Evolutionary conservation across 768 basidiomycete genomes (phyloP), one percentile per base, ranked within the genome.

Genomic region (Auricularia cornea): DNA sequence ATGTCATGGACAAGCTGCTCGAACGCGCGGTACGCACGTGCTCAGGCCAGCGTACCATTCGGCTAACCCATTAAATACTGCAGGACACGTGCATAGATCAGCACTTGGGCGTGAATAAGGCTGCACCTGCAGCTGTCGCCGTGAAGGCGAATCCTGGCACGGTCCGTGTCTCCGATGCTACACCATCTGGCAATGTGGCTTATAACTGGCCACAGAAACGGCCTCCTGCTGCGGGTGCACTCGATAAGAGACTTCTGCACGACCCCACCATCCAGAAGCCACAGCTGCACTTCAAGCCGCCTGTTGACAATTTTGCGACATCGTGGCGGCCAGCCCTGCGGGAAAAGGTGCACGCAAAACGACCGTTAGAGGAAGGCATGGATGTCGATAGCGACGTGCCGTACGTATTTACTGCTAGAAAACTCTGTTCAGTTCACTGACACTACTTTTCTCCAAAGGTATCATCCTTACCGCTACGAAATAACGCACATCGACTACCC

Each of bases 1-100:
- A 94, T 70, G 78, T 84, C 0, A 83, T 96, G 80, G 96, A 99
- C 71, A 81, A 83, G 57, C 72, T 98, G 60, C 74, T 97, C 64
- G 97, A 98, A 74, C 81, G 85, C 60, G 90, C 92, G 3, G 93
- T 90, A 68, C 74, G 85, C 74, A 14, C 44, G 54, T 20, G 26
- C 20, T 23, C n/a, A n/a, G n/a, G n/a, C n/a, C n/a, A n/a, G n/a
- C n/a, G n/a, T n/a, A n/a, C n/a, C n/a, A n/a, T n/a, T n/a, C n/a
- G n/a, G n/a, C n/a, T n/a, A n/a, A n/a, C n/a, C n/a, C n/a, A n/a
- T n/a, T n/a, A n/a, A n/a, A n/a, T n/a, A n/a, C n/a, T n/a, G n/a
- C n/a, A 92, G 89, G 94, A 98, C 71, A 87, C 85, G 10, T 85
- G 84, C 66, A 74, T 99, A 40, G 96, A 98, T 69, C 84, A 89